These are phyloP conservation scores for Cichorium intybus DNA, from an alignment of 140 eudicot species.

Conservation along the genomic window DNA sequence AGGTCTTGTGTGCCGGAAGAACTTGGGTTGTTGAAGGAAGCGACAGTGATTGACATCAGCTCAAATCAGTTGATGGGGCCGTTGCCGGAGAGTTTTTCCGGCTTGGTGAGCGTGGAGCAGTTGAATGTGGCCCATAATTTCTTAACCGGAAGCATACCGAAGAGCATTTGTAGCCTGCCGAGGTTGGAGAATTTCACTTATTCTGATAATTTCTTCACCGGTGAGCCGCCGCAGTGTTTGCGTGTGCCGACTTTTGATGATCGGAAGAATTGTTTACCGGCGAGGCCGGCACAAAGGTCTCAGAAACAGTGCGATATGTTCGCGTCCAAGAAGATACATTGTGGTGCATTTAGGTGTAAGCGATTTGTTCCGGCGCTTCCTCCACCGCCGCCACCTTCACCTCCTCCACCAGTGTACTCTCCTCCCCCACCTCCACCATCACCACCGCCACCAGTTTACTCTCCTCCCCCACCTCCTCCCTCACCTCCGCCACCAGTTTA, in stretches of 20 bases:
- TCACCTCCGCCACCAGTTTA: constrained; percentile 20
- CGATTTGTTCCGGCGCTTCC: constrained; percentile 25
- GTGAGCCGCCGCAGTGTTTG: constrained; percentile 32
- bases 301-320: constrained; percentile 14
- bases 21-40: constrained; percentile 51
- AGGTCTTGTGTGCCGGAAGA: constrained; percentile 63
- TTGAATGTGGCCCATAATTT: constrained; percentile 71
- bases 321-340: constrained; percentile 14
- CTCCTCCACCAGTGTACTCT: constrained; percentile 13
- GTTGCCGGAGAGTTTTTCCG: constrained; percentile 57
- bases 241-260: constrained; percentile 19
- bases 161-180: constrained; percentile 61
- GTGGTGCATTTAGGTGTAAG: constrained; percentile 31
- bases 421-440: neutral
- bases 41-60: constrained; percentile 77
- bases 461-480: neutral
- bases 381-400: constrained; percentile 19
- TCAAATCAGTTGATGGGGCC: constrained; percentile 62
- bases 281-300: constrained; percentile 40
- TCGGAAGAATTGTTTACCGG: constrained; percentile 36
- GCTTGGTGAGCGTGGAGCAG: constrained; percentile 65
- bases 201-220: constrained; percentile 34
- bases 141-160: constrained; percentile 55
- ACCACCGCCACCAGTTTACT: neutral
- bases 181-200: constrained; percentile 36